Evolutionary conservation across 768 basidiomycete species (phyloP), one percentile per base, ranked within the genome.

Genomic region (Pleurotus cornucopiae): DNA sequence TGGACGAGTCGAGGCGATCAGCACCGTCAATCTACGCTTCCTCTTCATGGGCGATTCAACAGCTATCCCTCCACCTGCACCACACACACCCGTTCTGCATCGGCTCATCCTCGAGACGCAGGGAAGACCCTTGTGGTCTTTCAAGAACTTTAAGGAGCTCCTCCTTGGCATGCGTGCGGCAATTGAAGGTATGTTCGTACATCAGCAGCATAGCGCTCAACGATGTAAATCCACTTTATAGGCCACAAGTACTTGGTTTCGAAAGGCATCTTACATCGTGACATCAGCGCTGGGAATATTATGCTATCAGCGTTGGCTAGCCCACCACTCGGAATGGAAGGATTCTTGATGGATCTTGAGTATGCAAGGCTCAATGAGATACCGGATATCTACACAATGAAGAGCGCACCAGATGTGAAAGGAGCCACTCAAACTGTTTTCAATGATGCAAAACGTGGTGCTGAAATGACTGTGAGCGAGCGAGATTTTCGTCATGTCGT

Each of bases 341-440:
- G 69, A 1, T 72, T 68, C 40, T 16, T 72, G 46, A 70, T 61
- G n/a, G 71, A 71, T 49, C 51, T 71, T 2, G 69, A 73, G 23
- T 63, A 60, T 57, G 66, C 65, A 44, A 61, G 49, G 11, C 9
- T 34, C n/a, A 45, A 63, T 5, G 7, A 21, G 37, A 41, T 20
- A 1, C 23, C 41, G 39, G 51, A 39, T 21, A 53, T n/a, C 37
- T 39, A 53, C 30, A 30, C 54, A 18, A 52, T 30, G 20, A 26
- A 34, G 23, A 38, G 14, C 39, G 30, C 38, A 26, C 44, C 26
- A 20, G 46, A 49, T 30, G 47, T 57, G 14, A 43, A 43, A 30
- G 16, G 16, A 34, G 40, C 23, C 6, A 46, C 56, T 34, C 56
- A 58, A 12, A 44, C 49, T 43, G 34, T 52, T 47, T 55, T 57